Conservation (phyloP, 2,329 filamentous ascomycete genomes). For the Pseudopyricularia cyperi region DNA sequence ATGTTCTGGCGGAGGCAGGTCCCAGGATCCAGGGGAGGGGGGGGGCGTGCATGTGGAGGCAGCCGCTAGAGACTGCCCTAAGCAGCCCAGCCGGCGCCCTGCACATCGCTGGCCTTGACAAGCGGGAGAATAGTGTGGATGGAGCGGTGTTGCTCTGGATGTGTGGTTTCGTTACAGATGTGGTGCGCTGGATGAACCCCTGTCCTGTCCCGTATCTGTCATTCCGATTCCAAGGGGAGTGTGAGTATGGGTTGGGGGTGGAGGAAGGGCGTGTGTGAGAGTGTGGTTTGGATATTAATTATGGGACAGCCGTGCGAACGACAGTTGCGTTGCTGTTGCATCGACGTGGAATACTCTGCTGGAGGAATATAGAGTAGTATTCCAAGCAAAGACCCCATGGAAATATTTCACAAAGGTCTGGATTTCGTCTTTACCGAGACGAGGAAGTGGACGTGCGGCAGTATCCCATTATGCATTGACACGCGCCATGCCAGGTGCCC, state of each 20-base stretch:
- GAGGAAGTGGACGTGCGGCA: background rate
- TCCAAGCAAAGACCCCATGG: background rate
- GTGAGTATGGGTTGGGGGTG: background rate
- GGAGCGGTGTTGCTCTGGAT: background rate
- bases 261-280: background rate
- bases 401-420: background rate
- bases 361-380: too few species aligned
- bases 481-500: background rate
- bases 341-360: background rate
- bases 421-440: background rate
- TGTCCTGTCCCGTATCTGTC: background rate
- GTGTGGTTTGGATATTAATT: background rate
- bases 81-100: too few species aligned
- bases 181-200: background rate
- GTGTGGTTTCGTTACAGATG: background rate
- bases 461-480: background rate
- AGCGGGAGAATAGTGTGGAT: background rate
- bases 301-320: background rate
- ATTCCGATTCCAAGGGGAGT: background rate
- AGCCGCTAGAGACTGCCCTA: background rate
- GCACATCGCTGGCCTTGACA: background rate
- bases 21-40: slow-evolving; percentile 8
- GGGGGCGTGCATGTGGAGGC: background rate
- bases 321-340: background rate
- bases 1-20: slow-evolving; percentile 18